Evolutionary conservation across 2,329 filamentous ascomycete species (phyloP), one percentile per base, ranked within the genome.

Genomic region (Sporothrix euskadiensis): DNA sequence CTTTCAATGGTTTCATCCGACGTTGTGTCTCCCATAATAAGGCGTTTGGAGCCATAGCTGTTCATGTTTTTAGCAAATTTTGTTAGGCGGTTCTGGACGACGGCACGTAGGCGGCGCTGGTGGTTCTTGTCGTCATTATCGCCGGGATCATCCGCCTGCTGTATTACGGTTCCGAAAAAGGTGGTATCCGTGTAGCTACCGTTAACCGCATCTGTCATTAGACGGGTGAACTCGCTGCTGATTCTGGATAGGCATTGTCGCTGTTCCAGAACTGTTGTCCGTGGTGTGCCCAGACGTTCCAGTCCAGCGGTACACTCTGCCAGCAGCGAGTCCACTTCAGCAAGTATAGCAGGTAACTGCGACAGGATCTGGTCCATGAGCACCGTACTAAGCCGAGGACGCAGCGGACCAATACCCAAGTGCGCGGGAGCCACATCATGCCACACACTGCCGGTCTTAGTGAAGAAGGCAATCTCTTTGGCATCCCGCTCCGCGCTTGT

Each of bases 331-430:
- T 83, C 79, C 3, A 88, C 83, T 1, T 87, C 85, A 0, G 76
- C 65, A 7, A 85, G 79, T n/a, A 87, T 76, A 32, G 79, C 79
- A 0, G 87, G 85, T 0, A 89, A 79, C 54, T 88, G 82, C 0
- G 75, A 69, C 0, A 82, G 75, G 26, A 88, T 87, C 69, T 88
- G 85, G 0, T 80, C 74, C 4, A 82, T 78, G 1, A 90, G 81
- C 0, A 91, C 77, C 0, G 82, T 80, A 75, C 87, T 89, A 0
- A 91, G 81, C 0, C 85, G 83, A 0, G 76, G 75, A 35, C 84
- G 82, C 14, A 91, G 80, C 0, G 82, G 75, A 1, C 81, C 78
- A 19, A 90, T 83, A 0, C 89, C 88, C 0, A 87, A 74, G 9
- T 81, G 77, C 0, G 79, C 79, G 0, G 78, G 75, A 2, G 79